Base-by-base conservation (phyloP, 2,329 filamentous ascomycete genomes). In the Trichophyton benhamiae region DNA sequence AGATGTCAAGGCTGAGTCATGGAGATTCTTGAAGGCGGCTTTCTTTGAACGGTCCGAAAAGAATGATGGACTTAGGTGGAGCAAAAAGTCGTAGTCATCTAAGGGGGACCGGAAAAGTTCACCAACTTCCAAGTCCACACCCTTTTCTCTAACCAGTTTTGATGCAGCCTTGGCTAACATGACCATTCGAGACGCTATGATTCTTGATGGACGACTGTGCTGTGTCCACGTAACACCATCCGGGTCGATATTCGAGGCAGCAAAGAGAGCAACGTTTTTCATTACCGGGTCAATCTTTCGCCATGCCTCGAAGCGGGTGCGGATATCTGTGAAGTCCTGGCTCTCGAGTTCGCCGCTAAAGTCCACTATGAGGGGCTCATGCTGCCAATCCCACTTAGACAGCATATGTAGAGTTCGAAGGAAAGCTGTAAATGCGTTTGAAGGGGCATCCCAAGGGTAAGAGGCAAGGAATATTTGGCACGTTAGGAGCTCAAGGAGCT, bases 321-420 rank as follows among this genome's bases (percentile, higher is more conserved):
- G 80, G 65, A 94, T 85, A 2, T 79, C 77, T 36, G 82, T 76
- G 9, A 87, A 79, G 33, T 87, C 83, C 9, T 82, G 77, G 6
- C 78, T 74, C 6, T 82, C 82, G 69, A 95, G 79, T 13, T 84
- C 82, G 9, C 70, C 72, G 25, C 84, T 82, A 27, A 89, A 81
- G 72, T 96, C 90, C 27, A 96, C 80, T 38, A 96, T 80, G 36
- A 97, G 79, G 1, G 94, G 88, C 60, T 91, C 86, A 6, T 85
- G 80, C 30, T 88, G 84, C 94, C 94, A 99, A 72, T 97, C 90
- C 91, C 94, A 99, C 48, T 85, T 82, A 0, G 91, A 84, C 13
- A 99, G 79, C 72, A 92, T 87, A 36, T 86, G 78, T 1, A 99
- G 78, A 0, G 89, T 88, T 22, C 91, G 85, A 30, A 95, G 75